These are phyloP conservation scores for Botryotinia calthae DNA, from an alignment of 2,329 filamentous ascomycete species.

Conservation along the genomic window DNA sequence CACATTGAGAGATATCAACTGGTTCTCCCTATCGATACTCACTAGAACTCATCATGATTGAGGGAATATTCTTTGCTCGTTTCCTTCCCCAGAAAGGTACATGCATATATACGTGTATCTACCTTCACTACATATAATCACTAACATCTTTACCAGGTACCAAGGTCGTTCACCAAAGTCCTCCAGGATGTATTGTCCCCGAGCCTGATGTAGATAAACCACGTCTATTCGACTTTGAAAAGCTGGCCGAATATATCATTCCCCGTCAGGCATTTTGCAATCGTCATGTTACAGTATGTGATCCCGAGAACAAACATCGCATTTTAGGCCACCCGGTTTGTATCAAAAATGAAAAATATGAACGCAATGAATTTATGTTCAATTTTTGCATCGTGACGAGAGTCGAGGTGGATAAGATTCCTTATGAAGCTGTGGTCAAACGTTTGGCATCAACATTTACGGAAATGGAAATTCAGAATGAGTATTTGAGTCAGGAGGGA, in stretches of 20 bases:
- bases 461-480: constrained; percentile 87
- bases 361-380: constrained; percentile 96
- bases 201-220: constrained; percentile 48
- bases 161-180: constrained; percentile 61
- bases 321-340: constrained; percentile 88
- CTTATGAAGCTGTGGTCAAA: constrained; percentile 80
- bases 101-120: constrained; percentile 8
- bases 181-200: constrained; percentile 59
- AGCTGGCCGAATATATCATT: constrained; percentile 89
- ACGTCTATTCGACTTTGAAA: constrained; percentile 79
- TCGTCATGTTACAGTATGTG: constrained; percentile 77
- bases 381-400: constrained; percentile 88
- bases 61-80: constrained; percentile 68
- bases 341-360: constrained; percentile 77
- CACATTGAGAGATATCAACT: background rate
- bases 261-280: constrained; percentile 95
- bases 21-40: background rate
- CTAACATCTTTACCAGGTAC: constrained; percentile 46
- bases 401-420: constrained; percentile 66
- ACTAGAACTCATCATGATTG: constrained; percentile 53
- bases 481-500: constrained; percentile 64
- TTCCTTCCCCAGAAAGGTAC: constrained; percentile 65
- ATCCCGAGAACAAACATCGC: constrained; percentile 65
- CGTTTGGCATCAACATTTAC: constrained; percentile 83
- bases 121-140: background rate